Evolutionary conservation across 2,329 filamentous ascomycete species (phyloP), one percentile per base, ranked within the genome.

Genomic region (Cytospora piceicola): DNA sequence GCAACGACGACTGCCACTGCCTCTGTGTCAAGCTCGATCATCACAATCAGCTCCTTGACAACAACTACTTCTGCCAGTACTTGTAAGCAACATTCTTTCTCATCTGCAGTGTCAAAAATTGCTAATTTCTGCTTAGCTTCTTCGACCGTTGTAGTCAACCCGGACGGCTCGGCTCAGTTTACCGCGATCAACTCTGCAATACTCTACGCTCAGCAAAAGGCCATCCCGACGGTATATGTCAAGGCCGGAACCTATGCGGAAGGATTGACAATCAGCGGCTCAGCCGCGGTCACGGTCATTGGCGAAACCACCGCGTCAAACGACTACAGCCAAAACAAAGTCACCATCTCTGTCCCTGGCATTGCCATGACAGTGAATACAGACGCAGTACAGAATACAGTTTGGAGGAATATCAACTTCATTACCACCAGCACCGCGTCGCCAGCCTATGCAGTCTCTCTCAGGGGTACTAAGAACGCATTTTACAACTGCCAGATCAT

Each of bases 401-500:
- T 75, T 1, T 74, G 77, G 64, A 75, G 70, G 46, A 79, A 80
- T 53, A 69, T 81, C 68, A 78, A 80, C 69, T 76, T 81, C 58
- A 66, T 73, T 67, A 78, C 77, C 65, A 71, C 70, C 14, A 71
- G 69, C 39, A 69, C 73, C 9, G 56, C 67, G 3, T 72, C 71
- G 9, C 66, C 70, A 3, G 71, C 73, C n/a, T 70, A 72, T 12
- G 75, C 74, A 1, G 71, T 76, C 3, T 74, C 69, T 9, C 69
- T 79, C 34, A 72, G 74, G 20, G 80, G 80, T 20, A 72, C 69
- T 20, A 78, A 81, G 6, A 77, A 78, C 30, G 77, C 75, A 2
- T 79, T 81, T 61, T 82, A 83, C 67, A 73, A 75, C n/a, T 82
- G 79, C 52, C 75, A 79, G 22, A 74, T 82, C 6, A 70, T 81